Base-by-base conservation (phyloP, 2,329 filamentous ascomycete genomes). In the Macrophomina phaseolina region DNA sequence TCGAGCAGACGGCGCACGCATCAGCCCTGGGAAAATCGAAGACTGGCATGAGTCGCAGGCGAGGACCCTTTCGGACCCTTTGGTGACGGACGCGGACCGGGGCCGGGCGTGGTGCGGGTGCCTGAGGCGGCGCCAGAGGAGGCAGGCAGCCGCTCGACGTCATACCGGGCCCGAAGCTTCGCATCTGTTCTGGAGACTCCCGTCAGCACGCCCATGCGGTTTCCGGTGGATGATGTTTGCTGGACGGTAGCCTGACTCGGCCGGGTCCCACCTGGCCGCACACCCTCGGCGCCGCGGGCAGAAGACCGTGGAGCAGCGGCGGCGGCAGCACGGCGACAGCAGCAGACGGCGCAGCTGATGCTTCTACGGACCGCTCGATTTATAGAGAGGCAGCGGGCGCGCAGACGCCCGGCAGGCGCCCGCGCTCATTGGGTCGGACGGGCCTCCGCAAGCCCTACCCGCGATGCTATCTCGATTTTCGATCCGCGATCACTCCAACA, bases 391-490 rank as follows among this genome's bases (percentile, higher is more conserved):
- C 11, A n/a, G 42, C 42, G 5, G 11, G 16, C 12, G 42, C 11
- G 42, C 42, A 45, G 7, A 38, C 36, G 6, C 36, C 6, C 7
- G 6, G 1, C 7, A 38, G 7, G 36, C 36, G 42, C 42, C 4
- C 9, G 40, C 34, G 56, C 56, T 42, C 40, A 61, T 36, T 61
- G 42, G 56, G 23, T 23, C 56, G 56, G 56, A 48, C 18, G 9
- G 36, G 40, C 6, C 40, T 58, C 53, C 18, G 36, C 5, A 7
- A 28, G 53, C 36, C 53, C 42, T 45, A 36, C 53, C 38, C 38
- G 36, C 56, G 42, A 61, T 48, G 56, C 8, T 18, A 32, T 61
- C 42, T 46, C 42, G 30, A 18, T 46, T 12, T 40, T 34, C 55
- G 56, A 46, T 48, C 56, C 28, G 16, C 56, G 42, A 46, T 30